Conservation (phyloP, 306 rosid genomes). For the Rosa persica region DNA sequence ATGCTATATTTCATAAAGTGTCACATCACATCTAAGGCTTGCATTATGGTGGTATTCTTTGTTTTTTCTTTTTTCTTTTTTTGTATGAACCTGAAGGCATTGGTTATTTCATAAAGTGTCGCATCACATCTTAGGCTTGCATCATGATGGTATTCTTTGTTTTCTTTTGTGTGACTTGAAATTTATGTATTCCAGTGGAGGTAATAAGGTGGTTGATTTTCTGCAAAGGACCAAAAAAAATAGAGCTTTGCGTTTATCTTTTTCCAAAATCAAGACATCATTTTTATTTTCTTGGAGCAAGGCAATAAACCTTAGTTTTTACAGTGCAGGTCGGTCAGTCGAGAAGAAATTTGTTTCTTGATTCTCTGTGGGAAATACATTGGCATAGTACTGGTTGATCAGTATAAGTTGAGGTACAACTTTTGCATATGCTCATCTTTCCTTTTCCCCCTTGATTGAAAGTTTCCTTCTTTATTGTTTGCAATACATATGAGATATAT, state of each 20-base stretch:
- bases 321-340: constrained; percentile 86
- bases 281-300: constrained; percentile 21
- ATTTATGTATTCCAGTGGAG: background rate
- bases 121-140: background rate
- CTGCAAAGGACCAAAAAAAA: background rate
- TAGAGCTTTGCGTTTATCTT: background rate
- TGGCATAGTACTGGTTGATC: constrained; percentile 90
- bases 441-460: background rate
- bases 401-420: constrained; percentile 70
- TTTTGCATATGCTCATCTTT: constrained; percentile 20
- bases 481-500: constrained; percentile 11
- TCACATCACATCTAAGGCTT: background rate
- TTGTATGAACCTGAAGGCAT: too few relatives aligned
- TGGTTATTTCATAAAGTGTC: background rate
- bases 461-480: background rate
- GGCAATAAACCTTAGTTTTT: constrained; percentile 36
- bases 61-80: background rate
- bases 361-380: constrained; percentile 77
- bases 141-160: background rate
- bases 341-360: constrained; percentile 63
- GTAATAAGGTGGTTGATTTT: background rate
- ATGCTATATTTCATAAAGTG: background rate
- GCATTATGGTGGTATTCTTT: background rate
- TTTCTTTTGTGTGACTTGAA: background rate
- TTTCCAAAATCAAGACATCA: background rate